Evolutionary conservation across 345 rosid genomes (phyloP).

Genomic region (Eutrema yunnanense): DNA sequence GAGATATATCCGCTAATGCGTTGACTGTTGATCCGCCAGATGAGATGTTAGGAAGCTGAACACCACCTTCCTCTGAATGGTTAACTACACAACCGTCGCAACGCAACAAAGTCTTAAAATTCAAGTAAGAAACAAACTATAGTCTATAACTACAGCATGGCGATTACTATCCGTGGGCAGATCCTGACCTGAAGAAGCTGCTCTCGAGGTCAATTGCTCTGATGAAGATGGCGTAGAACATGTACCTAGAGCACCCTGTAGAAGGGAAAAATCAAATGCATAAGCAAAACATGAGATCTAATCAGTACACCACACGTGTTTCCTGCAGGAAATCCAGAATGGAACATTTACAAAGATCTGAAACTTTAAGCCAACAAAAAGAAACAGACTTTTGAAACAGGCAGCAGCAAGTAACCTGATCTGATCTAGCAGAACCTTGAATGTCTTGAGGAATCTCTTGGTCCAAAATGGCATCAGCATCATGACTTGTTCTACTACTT

Average conservation of each 20-base stretch:
- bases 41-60: constrained; percentile 16
- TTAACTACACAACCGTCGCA: neutral
- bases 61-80: neutral
- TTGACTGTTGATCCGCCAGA: neutral
- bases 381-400: neutral
- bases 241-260: constrained; percentile 13
- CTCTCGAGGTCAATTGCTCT: neutral
- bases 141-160: neutral
- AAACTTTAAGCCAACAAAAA: neutral
- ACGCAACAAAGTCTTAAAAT: neutral
- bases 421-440: neutral
- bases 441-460: neutral
- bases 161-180: neutral
- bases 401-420: constrained; percentile 11
- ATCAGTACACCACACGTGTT: neutral
- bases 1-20: neutral
- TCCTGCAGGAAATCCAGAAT: neutral
- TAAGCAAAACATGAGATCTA: neutral
- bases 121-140: neutral
- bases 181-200: constrained; percentile 13
- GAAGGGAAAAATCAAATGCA: neutral
- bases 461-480: neutral
- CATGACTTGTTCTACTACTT: neutral
- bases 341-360: neutral
- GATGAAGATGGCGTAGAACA: neutral